Conservation (phyloP, 2,329 filamentous ascomycete species). For the Ambrosiella xylebori region DNA sequence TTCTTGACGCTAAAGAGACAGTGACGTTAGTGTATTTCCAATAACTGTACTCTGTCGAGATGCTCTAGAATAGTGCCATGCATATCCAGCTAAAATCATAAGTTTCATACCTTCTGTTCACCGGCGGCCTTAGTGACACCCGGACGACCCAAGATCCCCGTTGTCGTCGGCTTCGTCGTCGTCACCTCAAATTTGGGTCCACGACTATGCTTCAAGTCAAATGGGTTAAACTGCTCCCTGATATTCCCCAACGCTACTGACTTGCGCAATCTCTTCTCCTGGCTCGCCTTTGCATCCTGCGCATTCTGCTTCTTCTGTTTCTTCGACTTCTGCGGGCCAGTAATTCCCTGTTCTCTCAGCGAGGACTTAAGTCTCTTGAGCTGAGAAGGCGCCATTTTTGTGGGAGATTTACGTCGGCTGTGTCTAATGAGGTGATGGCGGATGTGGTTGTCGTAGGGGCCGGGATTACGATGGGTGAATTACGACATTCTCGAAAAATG, state of each 20-base stretch:
- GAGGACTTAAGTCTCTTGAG: constrained; percentile 90
- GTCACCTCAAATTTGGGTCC: constrained; percentile 77
- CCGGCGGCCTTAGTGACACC: constrained; percentile 70
- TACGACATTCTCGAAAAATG: not conserved
- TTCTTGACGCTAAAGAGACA: constrained; percentile 42
- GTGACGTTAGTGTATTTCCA: constrained; percentile 11
- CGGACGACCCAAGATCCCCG: constrained; percentile 53
- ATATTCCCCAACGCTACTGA: constrained; percentile 68
- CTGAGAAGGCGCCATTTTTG: constrained; percentile 79
- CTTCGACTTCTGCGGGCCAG: constrained; percentile 84
- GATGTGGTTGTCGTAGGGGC: not conserved
- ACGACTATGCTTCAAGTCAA: constrained; percentile 73
- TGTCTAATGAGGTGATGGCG: not conserved
- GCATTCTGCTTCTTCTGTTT: constrained; percentile 70
- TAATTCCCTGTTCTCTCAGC: constrained; percentile 72
- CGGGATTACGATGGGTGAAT: not conserved
- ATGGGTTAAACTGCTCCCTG: constrained; percentile 93
- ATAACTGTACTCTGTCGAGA: not conserved
- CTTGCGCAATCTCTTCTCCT: constrained; percentile 59
- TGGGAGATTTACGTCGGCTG: not conserved
- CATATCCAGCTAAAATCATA: not conserved
- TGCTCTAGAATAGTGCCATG: not conserved
- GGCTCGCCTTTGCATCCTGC: constrained; percentile 45
- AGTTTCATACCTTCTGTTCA: constrained; percentile 54
- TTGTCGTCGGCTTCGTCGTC: constrained; percentile 41